Evolutionary conservation across 2,329 filamentous ascomycete species (phyloP).

Genomic region (Cladosporium sp.): DNA sequence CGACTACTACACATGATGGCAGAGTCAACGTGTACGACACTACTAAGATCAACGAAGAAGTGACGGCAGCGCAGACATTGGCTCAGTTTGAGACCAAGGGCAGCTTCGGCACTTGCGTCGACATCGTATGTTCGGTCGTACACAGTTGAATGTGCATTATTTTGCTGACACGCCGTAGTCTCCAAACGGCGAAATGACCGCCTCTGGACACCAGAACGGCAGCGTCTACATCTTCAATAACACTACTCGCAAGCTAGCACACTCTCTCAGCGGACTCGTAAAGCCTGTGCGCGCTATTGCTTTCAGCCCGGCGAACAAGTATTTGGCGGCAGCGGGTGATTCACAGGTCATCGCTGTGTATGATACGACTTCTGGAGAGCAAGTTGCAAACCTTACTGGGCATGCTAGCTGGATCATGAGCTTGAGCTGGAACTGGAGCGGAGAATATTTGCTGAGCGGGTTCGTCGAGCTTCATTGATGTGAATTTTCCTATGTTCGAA

Average conservation of each 20-base stretch:
- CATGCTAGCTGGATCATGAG: constrained; percentile 85
- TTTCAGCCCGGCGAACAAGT: constrained; percentile 80
- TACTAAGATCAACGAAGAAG: constrained; percentile 31
- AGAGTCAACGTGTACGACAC: constrained; percentile 83
- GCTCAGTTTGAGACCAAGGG: constrained; percentile 87
- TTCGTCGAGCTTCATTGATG: neutral
- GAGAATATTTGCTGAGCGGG: constrained; percentile 85
- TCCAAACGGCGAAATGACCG: constrained; percentile 75
- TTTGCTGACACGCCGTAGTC: constrained; percentile 32
- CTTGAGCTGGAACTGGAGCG: constrained; percentile 88
- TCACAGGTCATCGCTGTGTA: constrained; percentile 85
- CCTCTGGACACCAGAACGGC: constrained; percentile 89
- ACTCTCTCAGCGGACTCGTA: constrained; percentile 83
- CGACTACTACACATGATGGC: constrained; percentile 83
- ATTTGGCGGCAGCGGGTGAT: constrained; percentile 87
- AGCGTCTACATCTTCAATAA: constrained; percentile 94
- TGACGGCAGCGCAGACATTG: constrained; percentile 54
- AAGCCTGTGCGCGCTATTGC: constrained; percentile 80
- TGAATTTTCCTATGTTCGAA: neutral
- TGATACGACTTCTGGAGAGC: constrained; percentile 87
- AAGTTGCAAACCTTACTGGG: constrained; percentile 77
- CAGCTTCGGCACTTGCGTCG: constrained; percentile 85
- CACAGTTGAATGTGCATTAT: neutral
- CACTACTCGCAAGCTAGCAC: constrained; percentile 75
- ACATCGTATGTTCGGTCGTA: constrained; percentile 53